Percentiles rank a stretch among this genome's conserved stretches.
Conservation (phyloP, 1,139 yeast genomes). For the Hemisphaericaspora xylanilytica region DNA sequence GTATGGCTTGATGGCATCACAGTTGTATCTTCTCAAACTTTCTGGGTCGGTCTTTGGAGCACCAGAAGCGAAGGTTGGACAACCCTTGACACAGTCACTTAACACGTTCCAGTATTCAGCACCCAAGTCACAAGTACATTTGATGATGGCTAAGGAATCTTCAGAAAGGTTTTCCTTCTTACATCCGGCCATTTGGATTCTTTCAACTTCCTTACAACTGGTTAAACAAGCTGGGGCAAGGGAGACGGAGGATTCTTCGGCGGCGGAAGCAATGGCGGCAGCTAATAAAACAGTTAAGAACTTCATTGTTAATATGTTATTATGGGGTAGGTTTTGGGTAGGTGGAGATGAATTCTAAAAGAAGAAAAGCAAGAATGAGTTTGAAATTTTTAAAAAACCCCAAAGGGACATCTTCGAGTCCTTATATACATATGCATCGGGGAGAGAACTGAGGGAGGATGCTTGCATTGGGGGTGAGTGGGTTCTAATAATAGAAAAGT, state of each 20-base stretch:
- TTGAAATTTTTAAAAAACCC: too few species aligned
- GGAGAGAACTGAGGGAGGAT: background rate
- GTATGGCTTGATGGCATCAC: slow-evolving; percentile 5
- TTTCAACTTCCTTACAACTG: slow-evolving; percentile 2
- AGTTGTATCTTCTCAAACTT: slow-evolving; percentile 2
- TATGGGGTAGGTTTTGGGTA: background rate
- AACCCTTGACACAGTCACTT: slow-evolving; percentile 7
- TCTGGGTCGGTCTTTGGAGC: slow-evolving; percentile 6
- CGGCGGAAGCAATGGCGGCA: background rate
- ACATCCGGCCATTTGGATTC: slow-evolving; percentile 5
- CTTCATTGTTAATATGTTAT: background rate
- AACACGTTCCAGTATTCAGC: slow-evolving; percentile 8
- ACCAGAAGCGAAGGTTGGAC: slow-evolving; percentile 3
- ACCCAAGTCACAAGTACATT: slow-evolving; percentile 9
- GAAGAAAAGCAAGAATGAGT: too few species aligned
- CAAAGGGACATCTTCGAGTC: too few species aligned
- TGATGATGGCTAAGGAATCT: background rate
- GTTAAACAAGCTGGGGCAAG: background rate
- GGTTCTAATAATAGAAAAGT: background rate
- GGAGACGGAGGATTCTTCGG: background rate
- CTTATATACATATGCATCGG: too few species aligned
- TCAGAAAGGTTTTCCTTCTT: slow-evolving; percentile 4
- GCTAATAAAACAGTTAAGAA: slow-evolving; percentile 1
- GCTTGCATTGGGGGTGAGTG: background rate
- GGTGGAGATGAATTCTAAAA: background rate